Evolutionary conservation across 2,329 filamentous ascomycete genomes (phyloP), one percentile per base, ranked within the genome.

Genomic region (Sporothrix euskadiensis): DNA sequence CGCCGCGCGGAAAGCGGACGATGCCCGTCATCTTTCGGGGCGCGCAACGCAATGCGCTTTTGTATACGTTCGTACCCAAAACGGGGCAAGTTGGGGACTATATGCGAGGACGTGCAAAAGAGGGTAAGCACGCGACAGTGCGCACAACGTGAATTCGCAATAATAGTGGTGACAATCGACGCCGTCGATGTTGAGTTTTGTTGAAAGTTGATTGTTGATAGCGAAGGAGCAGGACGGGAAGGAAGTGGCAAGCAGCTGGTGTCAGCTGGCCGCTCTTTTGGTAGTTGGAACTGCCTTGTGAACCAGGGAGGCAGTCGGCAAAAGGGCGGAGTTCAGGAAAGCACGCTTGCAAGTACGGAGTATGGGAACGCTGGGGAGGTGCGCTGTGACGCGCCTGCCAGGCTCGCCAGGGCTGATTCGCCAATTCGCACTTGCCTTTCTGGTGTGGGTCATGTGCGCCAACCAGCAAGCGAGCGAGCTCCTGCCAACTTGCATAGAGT

Each of bases 1-100:
- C 81, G 76, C 78, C 81, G 72, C 82, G 82, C 74, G 78, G 75
- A 66, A 82, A 77, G 76, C 80, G 81, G 71, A 81, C 78, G 75
- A 81, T 79, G 75, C 80, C 81, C 74, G 80, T 81, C 81, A 82
- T 83, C 12, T 9, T 71, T 39, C 32, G 26, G 52, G n/a, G 72
- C 3, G 52, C 32, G 72, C 3, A 39, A 32, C 32, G 16, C 56
- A 59, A 30, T 30, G 26, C 56, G 22, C 10, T 59, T 59, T 35
- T 5, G 26, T 26, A 26, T 26, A 26, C 2, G 26, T 2, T 26
- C 26, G 26, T 26, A 26, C 26, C 26, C 26, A 26, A 26, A 26
- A 39, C 14, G 9, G 22, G 14, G 4, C 9, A 30, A 56, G 4
- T 26, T 19, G 19, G 3, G 22, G n/a, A n/a, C 49, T 9, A n/a